Conservation (phyloP, 2,329 filamentous ascomycete genomes). For the Talaromyces rugulosus region DNA sequence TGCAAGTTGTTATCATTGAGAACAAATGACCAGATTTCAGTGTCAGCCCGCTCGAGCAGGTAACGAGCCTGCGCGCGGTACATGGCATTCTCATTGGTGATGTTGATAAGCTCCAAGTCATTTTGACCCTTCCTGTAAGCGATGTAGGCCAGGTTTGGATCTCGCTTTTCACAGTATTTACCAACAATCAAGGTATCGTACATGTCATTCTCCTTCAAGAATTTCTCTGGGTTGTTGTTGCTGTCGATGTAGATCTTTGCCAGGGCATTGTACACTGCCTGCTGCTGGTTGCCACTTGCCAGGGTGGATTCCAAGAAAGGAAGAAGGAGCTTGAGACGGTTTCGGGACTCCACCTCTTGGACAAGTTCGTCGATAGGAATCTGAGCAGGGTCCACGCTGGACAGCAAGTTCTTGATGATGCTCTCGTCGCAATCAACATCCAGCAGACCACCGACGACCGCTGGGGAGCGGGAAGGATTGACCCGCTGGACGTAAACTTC, state of each 20-base stretch:
- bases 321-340: slow-evolving; percentile 88
- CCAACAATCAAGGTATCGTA: slow-evolving; percentile 90
- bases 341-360: slow-evolving; percentile 88
- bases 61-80: slow-evolving; percentile 97
- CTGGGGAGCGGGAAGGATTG: slow-evolving; percentile 84
- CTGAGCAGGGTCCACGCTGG: slow-evolving; percentile 74
- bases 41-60: slow-evolving; percentile 81
- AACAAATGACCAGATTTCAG: slow-evolving; percentile 91
- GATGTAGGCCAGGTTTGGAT: slow-evolving; percentile 92
- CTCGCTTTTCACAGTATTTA: slow-evolving; percentile 98
- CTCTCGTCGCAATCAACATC: slow-evolving; percentile 96
- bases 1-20: slow-evolving; percentile 95
- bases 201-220: slow-evolving; percentile 94
- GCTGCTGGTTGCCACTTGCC: slow-evolving; percentile 86
- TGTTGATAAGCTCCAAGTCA: slow-evolving; percentile 91
- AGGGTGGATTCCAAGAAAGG: slow-evolving; percentile 94
- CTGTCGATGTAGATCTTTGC: slow-evolving; percentile 99
- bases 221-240: slow-evolving; percentile 97
- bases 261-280: slow-evolving; percentile 93
- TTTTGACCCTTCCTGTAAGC: slow-evolving; percentile 96
- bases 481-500: slow-evolving; percentile 97
- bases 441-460: slow-evolving; percentile 86
- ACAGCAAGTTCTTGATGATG: slow-evolving; percentile 89
- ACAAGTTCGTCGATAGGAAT: slow-evolving; percentile 96
- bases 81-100: slow-evolving; percentile 99